Base-by-base conservation (phyloP, 2,329 filamentous ascomycete genomes). In the Amesomyces nigricolor region DNA sequence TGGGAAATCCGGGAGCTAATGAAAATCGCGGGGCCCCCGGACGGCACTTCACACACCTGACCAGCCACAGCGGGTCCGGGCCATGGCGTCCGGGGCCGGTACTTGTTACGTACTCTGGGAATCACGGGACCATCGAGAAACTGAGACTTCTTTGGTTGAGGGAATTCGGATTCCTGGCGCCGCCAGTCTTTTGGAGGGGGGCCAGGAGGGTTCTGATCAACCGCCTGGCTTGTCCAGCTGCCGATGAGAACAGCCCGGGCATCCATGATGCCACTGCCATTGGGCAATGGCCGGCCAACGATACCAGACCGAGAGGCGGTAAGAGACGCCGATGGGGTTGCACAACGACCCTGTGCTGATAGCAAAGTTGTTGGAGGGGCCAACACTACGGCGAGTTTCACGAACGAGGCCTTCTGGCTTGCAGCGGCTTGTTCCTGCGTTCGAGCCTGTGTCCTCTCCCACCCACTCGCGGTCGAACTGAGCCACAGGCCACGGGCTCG, bases 21-120 rank as follows among this genome's bases (percentile, higher is more conserved):
- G 59, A 50, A 65, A 67, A 67, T 58, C 47, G 58, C 54, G 58
- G 62, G 65, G 62, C 58, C 61, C 42, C 61, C 58, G 52, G 48
- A 50, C 47, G 56, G 32, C 32, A 35, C 32, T 35, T 35, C 9
- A 35, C 58, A 57, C 57, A 52, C 57, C 47, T 37, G 46, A 55
- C 48, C 54, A 56, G 53, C 58, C 56, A 55, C 47, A 55, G 51
- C 54, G 51, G 44, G 46, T 19, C 30, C 30, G 51, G 39, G 43
- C 35, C n/a, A 42, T 39, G 35, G 54, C 38, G 37, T 39, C 51
- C 39, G 11, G 44, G 45, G 30, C 54, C 43, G 47, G 51, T 51
- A 39, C 30, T 29, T 63, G 46, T 64, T 64, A 63, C 61, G 62
- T 63, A 62, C 44, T 62, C 51, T 13, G 19, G 39, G 51, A 45